A percentile compares a stretch with the other conserved stretches of the same genome.
phyloP scores from a whole-genome alignment of 2,329 filamentous ascomycete species.

The Penicillium vulpinum region DNA sequence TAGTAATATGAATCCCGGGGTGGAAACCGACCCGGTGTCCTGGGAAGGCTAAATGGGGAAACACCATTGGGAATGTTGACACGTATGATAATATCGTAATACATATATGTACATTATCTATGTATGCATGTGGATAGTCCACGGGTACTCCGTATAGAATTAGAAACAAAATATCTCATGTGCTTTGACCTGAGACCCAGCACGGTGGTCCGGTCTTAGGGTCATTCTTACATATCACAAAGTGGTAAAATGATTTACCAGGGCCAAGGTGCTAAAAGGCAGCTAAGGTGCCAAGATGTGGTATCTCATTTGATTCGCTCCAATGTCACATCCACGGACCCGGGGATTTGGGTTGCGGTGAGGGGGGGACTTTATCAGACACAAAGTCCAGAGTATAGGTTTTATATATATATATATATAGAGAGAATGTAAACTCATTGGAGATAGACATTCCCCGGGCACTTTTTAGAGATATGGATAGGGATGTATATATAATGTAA shows the following conservation, averaged over 20 bases:
- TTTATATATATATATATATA: no score
- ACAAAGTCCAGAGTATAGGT: no score
- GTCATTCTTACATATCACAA: conserved; percentile 4
- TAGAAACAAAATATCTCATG: no score
- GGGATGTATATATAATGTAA: no score
- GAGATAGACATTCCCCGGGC: no score
- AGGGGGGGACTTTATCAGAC: not conserved
- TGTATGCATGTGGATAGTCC: no score
- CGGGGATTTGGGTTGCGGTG: conserved; percentile 6
- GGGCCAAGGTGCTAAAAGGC: not conserved
- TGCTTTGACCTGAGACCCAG: not conserved
- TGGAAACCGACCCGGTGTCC: not conserved
- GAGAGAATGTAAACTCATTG: no score
- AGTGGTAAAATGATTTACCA: not conserved
- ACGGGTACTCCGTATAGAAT: no score
- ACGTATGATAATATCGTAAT: no score
- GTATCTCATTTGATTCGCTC: not conserved
- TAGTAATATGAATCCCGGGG: not conserved
- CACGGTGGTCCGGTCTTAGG: not conserved
- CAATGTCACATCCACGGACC: not conserved
- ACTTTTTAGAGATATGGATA: no score
- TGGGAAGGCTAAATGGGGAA: not conserved
- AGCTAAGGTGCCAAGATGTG: not conserved
- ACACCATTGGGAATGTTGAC: not conserved
- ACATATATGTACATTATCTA: no score